Evolutionary conservation across 441 rosid genomes (phyloP).

Genomic region (Gossypium lobatum): DNA sequence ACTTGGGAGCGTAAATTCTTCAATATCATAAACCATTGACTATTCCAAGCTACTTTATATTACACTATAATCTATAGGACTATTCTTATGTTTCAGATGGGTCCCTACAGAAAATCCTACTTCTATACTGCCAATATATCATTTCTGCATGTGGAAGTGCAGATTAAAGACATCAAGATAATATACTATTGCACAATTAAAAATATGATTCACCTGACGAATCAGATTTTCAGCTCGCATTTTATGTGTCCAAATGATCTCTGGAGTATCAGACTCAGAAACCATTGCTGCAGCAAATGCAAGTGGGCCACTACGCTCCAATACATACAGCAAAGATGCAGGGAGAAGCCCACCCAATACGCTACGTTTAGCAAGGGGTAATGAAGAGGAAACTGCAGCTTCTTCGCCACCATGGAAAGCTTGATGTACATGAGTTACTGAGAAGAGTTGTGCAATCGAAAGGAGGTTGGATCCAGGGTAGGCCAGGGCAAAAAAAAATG

Average conservation of each 20-base stretch:
- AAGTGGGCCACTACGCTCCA: conserved; percentile 97
- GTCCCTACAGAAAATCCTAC: neutral
- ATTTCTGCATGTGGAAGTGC: conserved; percentile 3
- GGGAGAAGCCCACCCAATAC: conserved; percentile 99
- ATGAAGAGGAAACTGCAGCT: conserved; percentile 95
- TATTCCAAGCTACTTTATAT: conserved; percentile 3
- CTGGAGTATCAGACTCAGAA: conserved; percentile 99
- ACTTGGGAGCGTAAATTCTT: neutral
- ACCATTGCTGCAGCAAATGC: conserved; percentile 99
- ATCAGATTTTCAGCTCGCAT: conserved; percentile 99
- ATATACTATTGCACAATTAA: conserved; percentile 15
- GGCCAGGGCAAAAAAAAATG: conserved; percentile 93
- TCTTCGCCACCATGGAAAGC: conserved; percentile 99
- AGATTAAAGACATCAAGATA: conserved; percentile 13
- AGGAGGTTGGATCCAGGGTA: conserved; percentile 98
- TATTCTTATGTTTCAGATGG: neutral
- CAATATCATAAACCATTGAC: neutral
- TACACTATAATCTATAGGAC: neutral
- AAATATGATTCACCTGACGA: conserved; percentile 53
- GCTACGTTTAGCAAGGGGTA: conserved; percentile 96
- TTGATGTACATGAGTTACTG: conserved; percentile 96
- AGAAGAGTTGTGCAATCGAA: conserved; percentile 90
- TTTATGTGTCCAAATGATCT: conserved; percentile 99
- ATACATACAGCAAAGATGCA: conserved; percentile 89
- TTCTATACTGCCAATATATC: conserved; percentile 5